phyloP scores from a whole-genome alignment of 1,284 basidiomycete genomes.

The Mrakiaceae sp. region DNA sequence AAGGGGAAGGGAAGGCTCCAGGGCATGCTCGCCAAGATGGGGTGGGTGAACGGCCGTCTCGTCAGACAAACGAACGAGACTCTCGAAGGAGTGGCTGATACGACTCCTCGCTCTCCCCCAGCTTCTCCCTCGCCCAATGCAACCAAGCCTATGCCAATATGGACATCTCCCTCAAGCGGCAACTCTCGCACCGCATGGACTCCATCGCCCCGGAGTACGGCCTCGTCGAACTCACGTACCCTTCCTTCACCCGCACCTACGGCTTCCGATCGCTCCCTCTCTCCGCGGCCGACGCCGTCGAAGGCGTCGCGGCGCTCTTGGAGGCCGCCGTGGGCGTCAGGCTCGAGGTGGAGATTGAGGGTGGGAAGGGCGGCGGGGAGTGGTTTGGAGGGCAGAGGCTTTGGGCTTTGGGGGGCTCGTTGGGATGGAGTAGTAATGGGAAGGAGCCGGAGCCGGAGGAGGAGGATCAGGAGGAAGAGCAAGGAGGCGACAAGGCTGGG shows the following conservation, averaged over 20 bases:
- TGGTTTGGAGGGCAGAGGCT: slow-evolving; percentile 70
- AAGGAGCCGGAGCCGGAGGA: slow-evolving; percentile 23
- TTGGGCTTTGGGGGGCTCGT: slow-evolving; percentile 47
- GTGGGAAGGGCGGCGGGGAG: slow-evolving; percentile 70
- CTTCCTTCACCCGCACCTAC: slow-evolving; percentile 81
- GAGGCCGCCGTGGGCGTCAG: slow-evolving; percentile 83
- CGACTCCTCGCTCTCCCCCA: slow-evolving; percentile 28
- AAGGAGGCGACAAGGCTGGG: slow-evolving; percentile 20
- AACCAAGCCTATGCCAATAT: slow-evolving; percentile 91
- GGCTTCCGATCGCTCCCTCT: slow-evolving; percentile 79
- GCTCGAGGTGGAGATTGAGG: slow-evolving; percentile 79
- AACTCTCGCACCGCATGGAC: slow-evolving; percentile 72
- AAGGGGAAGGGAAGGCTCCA: slow-evolving; percentile 76
- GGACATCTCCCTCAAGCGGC: slow-evolving; percentile 83
- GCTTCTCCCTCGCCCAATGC: slow-evolving; percentile 84
- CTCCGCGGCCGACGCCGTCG: slow-evolving; percentile 86
- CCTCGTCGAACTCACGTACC: slow-evolving; percentile 84
- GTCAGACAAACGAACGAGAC: too few relatives aligned
- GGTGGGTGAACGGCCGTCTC: slow-evolving; percentile 44
- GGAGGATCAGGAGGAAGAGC: slow-evolving; percentile 22
- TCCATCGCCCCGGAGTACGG: slow-evolving; percentile 92
- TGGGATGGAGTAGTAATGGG: slow-evolving; percentile 33
- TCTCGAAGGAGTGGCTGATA: not conserved
- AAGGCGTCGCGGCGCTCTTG: slow-evolving; percentile 74
- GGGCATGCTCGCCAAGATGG: slow-evolving; percentile 96